Evolutionary conservation across 1,284 basidiomycete species (phyloP).

Genomic region (Cryptococcus maquisensis): DNA sequence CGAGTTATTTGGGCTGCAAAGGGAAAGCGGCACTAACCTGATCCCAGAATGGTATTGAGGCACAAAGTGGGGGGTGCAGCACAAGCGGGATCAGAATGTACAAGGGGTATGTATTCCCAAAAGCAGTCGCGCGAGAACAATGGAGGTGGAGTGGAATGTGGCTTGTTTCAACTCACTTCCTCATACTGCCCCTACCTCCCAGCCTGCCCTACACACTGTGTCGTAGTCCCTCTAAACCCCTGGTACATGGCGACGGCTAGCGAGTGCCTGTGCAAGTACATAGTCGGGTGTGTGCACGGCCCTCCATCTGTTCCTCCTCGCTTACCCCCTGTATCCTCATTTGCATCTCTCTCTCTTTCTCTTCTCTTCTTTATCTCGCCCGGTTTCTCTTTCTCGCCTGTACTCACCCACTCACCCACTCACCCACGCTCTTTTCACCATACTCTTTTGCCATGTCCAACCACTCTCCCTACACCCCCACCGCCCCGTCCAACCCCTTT

Average conservation of each 20-base stretch:
- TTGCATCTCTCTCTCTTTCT: background rate
- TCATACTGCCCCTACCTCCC: too few relatives aligned
- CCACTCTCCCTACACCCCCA: background rate
- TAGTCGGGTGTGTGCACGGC: background rate
- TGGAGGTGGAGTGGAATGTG: background rate
- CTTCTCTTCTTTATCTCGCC: background rate
- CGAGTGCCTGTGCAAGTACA: too few relatives aligned
- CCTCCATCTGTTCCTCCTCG: background rate
- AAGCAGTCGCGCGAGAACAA: background rate
- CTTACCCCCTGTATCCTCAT: background rate
- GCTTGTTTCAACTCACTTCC: too few relatives aligned
- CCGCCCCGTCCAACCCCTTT: conserved; percentile 9
- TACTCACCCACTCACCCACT: conserved; percentile 7
- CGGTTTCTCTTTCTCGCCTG: background rate
- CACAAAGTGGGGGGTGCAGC: background rate
- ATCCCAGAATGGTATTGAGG: too few relatives aligned
- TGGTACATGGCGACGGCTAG: too few relatives aligned
- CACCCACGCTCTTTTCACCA: conserved; percentile 5
- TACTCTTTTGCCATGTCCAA: background rate
- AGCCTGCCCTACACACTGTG: too few relatives aligned
- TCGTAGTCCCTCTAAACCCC: too few relatives aligned
- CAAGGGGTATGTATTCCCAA: background rate
- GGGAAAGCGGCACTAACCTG: too few relatives aligned
- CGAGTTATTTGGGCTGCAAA: too few relatives aligned
- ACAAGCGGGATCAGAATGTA: background rate